Percentiles rank a stretch among this genome's conserved stretches.
Evolutionary conservation across 2,329 filamentous ascomycete species (phyloP).

Genomic region (Myriosclerotinia scirpicola): DNA sequence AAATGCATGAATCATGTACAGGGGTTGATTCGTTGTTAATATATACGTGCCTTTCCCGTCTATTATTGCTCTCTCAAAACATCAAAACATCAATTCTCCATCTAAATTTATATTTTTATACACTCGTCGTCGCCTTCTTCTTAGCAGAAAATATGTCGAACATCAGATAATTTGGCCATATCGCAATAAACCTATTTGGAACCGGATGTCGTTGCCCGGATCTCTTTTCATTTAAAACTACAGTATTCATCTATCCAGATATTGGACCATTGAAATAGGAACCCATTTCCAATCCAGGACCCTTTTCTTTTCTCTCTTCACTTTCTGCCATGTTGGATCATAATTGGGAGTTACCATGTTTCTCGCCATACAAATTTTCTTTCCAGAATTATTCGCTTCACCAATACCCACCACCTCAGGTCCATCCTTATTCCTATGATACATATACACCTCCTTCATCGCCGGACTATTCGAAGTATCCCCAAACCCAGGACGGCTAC

Average conservation of each 20-base stretch:
- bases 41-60: background rate
- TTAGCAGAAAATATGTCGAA: constrained; percentile 8
- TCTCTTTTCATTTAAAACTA: constrained; percentile 21
- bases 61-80: background rate
- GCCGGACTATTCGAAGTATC: background rate
- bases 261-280: constrained; percentile 23
- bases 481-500: background rate
- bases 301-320: constrained; percentile 17
- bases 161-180: constrained; percentile 8
- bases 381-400: constrained; percentile 10
- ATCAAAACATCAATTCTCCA: background rate
- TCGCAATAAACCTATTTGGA: constrained; percentile 16
- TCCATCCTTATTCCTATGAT: background rate
- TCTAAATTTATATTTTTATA: constrained; percentile 5
- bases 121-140: constrained; percentile 14
- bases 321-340: constrained; percentile 23
- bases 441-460: constrained; percentile 14
- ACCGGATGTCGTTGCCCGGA: constrained; percentile 8
- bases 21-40: no score
- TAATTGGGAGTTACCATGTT: constrained; percentile 17
- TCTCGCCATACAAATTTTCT: constrained; percentile 13
- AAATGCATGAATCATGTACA: no score
- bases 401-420: constrained; percentile 13
- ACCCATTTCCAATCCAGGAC: constrained; percentile 16
- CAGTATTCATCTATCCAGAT: constrained; percentile 4